A percentile compares a stretch with the other conserved stretches of the same genome.
Conservation (phyloP, 2,329 filamentous ascomycete species). For the Aspergillus fructus region DNA sequence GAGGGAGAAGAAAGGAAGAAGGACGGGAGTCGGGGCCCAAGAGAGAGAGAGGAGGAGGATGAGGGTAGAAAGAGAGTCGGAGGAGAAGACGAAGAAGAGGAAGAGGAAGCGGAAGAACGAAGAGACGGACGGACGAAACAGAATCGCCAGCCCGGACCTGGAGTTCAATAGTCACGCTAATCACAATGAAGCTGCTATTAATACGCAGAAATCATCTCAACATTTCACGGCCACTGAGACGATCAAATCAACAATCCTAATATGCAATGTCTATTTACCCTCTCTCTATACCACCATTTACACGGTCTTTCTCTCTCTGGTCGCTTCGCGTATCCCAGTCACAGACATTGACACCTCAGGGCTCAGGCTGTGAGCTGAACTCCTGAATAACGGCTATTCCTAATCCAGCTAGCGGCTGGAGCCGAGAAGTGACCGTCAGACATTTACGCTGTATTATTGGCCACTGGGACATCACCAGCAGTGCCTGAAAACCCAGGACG, state of each 20-base stretch:
- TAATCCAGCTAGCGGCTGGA: neutral
- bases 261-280: neutral
- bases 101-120: neutral
- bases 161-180: constrained; percentile 11
- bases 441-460: neutral
- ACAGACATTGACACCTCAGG: neutral
- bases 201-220: neutral
- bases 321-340: neutral
- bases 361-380: constrained; percentile 4
- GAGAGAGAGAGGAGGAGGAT: constrained; percentile 1
- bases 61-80: constrained; percentile 1
- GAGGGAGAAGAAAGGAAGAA: constrained; percentile 14
- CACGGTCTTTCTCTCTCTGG: neutral
- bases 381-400: constrained; percentile 6
- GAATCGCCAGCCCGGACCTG: constrained; percentile 2
- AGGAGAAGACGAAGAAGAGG: neutral
- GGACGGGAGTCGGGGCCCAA: constrained; percentile 10
- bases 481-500: constrained; percentile 13
- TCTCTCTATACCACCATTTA: neutral
- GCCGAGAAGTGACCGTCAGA: constrained; percentile 4
- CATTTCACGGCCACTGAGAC: neutral
- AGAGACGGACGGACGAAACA: neutral
- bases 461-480: neutral
- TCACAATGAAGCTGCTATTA: constrained; percentile 8
- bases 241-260: neutral